These are phyloP conservation scores for Chalciporus sp. DNA, from an alignment of 1,284 basidiomycete species.

Conservation along the genomic window DNA sequence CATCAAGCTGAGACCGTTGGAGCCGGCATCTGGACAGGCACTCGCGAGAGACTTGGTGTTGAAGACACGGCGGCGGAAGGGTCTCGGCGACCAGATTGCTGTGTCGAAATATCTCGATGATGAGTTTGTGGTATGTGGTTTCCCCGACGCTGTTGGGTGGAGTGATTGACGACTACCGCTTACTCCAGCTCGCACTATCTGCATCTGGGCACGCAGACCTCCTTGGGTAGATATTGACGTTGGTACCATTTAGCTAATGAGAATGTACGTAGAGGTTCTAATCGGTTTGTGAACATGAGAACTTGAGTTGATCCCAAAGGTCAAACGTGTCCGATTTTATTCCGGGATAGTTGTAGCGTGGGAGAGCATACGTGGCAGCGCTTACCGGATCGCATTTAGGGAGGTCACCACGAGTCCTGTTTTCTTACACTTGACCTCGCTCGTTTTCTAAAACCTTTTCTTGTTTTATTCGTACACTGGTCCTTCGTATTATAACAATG, in stretches of 20 bases:
- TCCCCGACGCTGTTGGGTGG: constrained; percentile 12
- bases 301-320: neutral
- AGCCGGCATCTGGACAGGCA: constrained; percentile 94
- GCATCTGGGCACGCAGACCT: constrained; percentile 90
- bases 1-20: constrained; percentile 93
- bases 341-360: constrained; percentile 23
- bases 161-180: constrained; percentile 13
- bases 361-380: constrained; percentile 54
- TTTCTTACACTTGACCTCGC: constrained; percentile 33
- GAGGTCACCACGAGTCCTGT: constrained; percentile 18
- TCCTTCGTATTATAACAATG: constrained; percentile 72
- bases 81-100: constrained; percentile 90
- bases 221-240: constrained; percentile 53
- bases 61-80: constrained; percentile 96
- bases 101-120: constrained; percentile 95
- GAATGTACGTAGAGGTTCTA: constrained; percentile 12
- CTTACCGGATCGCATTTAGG: constrained; percentile 40
- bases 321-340: constrained; percentile 6
- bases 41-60: constrained; percentile 91
- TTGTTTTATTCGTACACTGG: constrained; percentile 39
- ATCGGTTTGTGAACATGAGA: constrained; percentile 20
- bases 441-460: constrained; percentile 39
- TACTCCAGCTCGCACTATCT: constrained; percentile 77
- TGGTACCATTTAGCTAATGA: constrained; percentile 23
- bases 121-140: constrained; percentile 79